Evolutionary conservation across 2,329 filamentous ascomycete genomes (phyloP).

Genomic region (Penicillium sp.): DNA sequence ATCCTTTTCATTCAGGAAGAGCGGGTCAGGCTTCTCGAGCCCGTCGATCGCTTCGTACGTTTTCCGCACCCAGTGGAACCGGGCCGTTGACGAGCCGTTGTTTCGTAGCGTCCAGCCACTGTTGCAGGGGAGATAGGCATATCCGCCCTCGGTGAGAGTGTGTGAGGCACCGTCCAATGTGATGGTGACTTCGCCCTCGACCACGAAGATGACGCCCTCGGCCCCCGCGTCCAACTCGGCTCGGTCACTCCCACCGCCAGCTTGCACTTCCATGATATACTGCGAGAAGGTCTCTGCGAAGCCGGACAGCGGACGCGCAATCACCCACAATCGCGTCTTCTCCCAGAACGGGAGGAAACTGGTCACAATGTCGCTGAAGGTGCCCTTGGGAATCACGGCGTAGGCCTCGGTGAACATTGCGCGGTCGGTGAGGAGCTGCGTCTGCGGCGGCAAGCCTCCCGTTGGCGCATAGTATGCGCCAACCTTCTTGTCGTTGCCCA

Average conservation of each 20-base stretch:
- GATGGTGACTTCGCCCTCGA: constrained; percentile 19
- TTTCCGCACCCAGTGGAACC: constrained; percentile 24
- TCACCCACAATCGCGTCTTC: constrained; percentile 21
- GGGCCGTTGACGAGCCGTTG: constrained; percentile 13
- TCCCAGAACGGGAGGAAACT: constrained; percentile 24
- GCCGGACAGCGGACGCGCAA: constrained; percentile 20
- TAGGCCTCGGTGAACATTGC: constrained; percentile 25
- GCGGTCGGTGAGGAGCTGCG: constrained; percentile 21
- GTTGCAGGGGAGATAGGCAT: constrained; percentile 21
- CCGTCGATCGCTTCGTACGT: constrained; percentile 18
- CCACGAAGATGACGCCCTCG: constrained; percentile 19
- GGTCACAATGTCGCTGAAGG: constrained; percentile 21
- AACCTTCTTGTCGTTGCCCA: constrained; percentile 32
- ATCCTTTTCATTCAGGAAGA: constrained; percentile 22
- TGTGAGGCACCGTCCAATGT: constrained; percentile 12
- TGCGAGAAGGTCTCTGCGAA: constrained; percentile 25
- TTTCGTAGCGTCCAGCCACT: constrained; percentile 21
- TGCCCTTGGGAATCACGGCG: constrained; percentile 20
- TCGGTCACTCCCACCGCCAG: constrained; percentile 19
- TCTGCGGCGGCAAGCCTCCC: constrained; percentile 20
- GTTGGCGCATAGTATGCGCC: constrained; percentile 21
- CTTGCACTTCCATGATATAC: constrained; percentile 23
- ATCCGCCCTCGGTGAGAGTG: constrained; percentile 19
- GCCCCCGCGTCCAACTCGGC: constrained; percentile 17
- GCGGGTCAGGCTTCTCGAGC: constrained; percentile 18